phyloP scores from a whole-genome alignment of 2,329 filamentous ascomycete genomes.

The Aspergillus versicolor region DNA sequence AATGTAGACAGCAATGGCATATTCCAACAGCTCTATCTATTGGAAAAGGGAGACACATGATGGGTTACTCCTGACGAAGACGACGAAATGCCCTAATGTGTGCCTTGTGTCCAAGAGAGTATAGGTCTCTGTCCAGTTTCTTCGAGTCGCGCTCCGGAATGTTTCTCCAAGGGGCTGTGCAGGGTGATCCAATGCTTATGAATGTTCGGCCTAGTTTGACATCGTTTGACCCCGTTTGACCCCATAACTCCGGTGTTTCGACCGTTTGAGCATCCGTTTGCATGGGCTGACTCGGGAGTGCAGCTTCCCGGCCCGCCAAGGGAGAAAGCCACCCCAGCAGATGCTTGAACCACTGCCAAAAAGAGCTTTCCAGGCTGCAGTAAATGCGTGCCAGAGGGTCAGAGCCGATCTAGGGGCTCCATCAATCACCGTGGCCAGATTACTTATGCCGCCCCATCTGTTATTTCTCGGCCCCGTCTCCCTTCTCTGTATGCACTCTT shows the following conservation, averaged over 20 bases:
- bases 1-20: not conserved
- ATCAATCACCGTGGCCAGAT: conserved; percentile 9
- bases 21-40: not conserved
- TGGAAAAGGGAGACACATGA: not conserved
- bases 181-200: not conserved
- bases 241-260: not conserved
- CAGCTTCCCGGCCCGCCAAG: conserved; percentile 11
- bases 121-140: not conserved
- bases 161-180: not conserved
- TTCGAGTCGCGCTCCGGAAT: not conserved
- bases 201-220: not conserved
- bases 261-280: not conserved
- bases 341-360: too few species aligned
- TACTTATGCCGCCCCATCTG: not conserved
- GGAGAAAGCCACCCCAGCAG: too few species aligned
- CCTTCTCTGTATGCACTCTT: not conserved
- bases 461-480: not conserved
- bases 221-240: not conserved
- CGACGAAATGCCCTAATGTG: not conserved
- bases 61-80: not conserved
- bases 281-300: conserved; percentile 9
- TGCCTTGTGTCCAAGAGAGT: not conserved
- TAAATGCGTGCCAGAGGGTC: not conserved
- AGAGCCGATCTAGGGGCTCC: not conserved
- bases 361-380: not conserved